Conservation (phyloP, 768 basidiomycete genomes). For the Holtermanniella nyarrowii region DNA sequence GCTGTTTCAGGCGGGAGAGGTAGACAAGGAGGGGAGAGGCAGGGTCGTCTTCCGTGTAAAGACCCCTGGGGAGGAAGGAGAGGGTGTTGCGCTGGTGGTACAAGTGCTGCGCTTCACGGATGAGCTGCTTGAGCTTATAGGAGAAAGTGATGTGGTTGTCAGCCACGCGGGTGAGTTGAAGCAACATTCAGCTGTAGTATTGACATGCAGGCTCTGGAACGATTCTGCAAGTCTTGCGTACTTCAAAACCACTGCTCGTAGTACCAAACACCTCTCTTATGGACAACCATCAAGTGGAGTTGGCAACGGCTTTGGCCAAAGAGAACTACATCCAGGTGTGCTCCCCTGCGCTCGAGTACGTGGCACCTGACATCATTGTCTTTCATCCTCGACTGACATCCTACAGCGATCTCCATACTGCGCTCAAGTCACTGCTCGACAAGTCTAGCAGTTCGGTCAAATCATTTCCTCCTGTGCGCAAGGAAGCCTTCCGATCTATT, state of each 20-base stretch:
- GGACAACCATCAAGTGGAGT: constrained; percentile 86
- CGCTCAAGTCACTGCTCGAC: not conserved
- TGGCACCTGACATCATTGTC: too few relatives aligned
- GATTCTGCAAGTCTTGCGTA: constrained; percentile 73
- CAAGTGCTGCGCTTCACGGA: constrained; percentile 66
- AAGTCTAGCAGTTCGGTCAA: not conserved
- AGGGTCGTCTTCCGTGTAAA: not conserved
- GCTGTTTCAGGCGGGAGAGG: not conserved
- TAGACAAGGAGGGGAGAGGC: constrained; percentile 1
- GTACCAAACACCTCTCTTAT: constrained; percentile 81
- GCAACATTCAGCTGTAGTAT: not conserved
- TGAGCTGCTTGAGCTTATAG: constrained; percentile 57
- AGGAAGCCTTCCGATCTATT: not conserved
- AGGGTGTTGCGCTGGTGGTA: constrained; percentile 46
- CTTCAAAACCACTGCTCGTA: constrained; percentile 66
- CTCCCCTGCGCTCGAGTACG: not conserved
- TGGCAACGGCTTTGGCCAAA: constrained; percentile 55
- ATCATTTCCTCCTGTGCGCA: not conserved
- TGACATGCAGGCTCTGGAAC: constrained; percentile 70
- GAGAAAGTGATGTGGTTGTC: constrained; percentile 65
- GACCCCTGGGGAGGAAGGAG: not conserved
- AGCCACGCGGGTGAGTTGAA: constrained; percentile 74
- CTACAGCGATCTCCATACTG: not conserved
- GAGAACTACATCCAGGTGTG: constrained; percentile 21
- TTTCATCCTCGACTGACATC: too few relatives aligned